Evolutionary conservation across 345 rosid genomes (phyloP).

Genomic region (Sisymbrium altissimum): DNA sequence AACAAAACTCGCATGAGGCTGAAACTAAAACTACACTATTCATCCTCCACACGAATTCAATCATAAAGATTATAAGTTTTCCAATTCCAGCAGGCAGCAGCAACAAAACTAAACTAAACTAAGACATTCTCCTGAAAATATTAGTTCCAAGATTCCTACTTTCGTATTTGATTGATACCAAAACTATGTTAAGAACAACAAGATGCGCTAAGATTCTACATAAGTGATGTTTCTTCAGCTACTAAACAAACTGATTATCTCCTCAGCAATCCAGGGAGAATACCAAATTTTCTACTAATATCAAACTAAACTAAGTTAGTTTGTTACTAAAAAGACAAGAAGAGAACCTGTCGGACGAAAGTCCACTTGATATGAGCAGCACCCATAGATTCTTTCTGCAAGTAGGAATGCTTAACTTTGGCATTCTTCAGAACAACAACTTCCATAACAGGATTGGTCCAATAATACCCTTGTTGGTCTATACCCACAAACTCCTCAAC

Average conservation of each 20-base stretch:
- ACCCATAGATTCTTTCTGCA: constrained; percentile 71
- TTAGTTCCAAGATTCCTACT: neutral
- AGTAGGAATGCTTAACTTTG: constrained; percentile 69
- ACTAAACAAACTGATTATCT: constrained; percentile 7
- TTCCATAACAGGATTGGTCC: constrained; percentile 83
- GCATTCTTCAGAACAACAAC: constrained; percentile 58
- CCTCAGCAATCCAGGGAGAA: neutral
- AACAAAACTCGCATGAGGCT: neutral
- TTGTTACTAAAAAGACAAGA: neutral
- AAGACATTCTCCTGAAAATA: neutral
- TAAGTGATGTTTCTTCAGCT: neutral
- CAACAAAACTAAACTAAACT: neutral
- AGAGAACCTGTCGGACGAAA: constrained; percentile 63
- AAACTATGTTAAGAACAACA: neutral
- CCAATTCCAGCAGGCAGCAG: neutral
- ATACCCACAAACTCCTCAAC: constrained; percentile 67
- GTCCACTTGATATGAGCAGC: constrained; percentile 94
- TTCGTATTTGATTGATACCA: neutral
- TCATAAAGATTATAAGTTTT: constrained; percentile 8
- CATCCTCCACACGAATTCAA: neutral
- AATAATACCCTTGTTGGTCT: constrained; percentile 55
- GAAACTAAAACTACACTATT: neutral
- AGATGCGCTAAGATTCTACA: neutral
- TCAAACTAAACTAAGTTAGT: neutral
- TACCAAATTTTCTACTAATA: neutral